Evolutionary conservation across 179 eudicot genomes (phyloP).

Genomic region (Spinacia oleracea): DNA sequence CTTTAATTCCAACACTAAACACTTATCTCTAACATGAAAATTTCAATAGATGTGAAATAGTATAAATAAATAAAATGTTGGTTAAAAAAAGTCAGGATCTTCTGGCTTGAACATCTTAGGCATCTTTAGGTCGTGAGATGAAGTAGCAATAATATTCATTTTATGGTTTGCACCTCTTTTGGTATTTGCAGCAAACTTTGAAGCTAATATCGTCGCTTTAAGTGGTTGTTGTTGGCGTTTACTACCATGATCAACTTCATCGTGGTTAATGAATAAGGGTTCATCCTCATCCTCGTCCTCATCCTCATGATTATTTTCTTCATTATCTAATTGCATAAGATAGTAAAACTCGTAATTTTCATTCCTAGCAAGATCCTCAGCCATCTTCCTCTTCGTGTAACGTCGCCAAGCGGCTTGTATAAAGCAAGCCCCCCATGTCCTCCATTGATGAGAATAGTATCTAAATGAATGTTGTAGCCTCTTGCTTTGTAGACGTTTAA

Average conservation of each 20-base stretch:
- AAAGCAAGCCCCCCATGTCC: slow-evolving; percentile 88
- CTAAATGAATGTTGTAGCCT: slow-evolving; percentile 84
- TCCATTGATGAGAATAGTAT: slow-evolving; percentile 90
- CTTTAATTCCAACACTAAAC: too few relatives aligned
- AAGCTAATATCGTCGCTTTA: slow-evolving; percentile 69
- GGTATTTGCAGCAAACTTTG: slow-evolving; percentile 74
- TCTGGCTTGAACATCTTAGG: slow-evolving; percentile 86
- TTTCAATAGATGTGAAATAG: too few relatives aligned
- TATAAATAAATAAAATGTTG: too few relatives aligned
- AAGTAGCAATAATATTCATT: slow-evolving; percentile 35
- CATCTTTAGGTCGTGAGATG: slow-evolving; percentile 56
- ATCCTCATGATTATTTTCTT: slow-evolving; percentile 7
- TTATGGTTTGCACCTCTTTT: slow-evolving; percentile 50
- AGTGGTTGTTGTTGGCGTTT: slow-evolving; percentile 37
- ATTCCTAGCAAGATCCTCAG: slow-evolving; percentile 52
- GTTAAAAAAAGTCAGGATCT: slow-evolving; percentile 67
- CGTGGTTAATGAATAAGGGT: slow-evolving; percentile 17
- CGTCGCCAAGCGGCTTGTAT: slow-evolving; percentile 84
- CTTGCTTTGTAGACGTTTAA: slow-evolving; percentile 84
- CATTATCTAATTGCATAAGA: slow-evolving; percentile 24
- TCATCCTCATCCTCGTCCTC: slow-evolving; percentile 17
- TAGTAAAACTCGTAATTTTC: slow-evolving; percentile 41
- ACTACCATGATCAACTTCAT: slow-evolving; percentile 10
- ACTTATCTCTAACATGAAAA: too few relatives aligned
- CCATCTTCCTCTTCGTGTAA: slow-evolving; percentile 48